Conservation (phyloP, 192 early-diverging fungal species). For the Podila epicladia region DNA sequence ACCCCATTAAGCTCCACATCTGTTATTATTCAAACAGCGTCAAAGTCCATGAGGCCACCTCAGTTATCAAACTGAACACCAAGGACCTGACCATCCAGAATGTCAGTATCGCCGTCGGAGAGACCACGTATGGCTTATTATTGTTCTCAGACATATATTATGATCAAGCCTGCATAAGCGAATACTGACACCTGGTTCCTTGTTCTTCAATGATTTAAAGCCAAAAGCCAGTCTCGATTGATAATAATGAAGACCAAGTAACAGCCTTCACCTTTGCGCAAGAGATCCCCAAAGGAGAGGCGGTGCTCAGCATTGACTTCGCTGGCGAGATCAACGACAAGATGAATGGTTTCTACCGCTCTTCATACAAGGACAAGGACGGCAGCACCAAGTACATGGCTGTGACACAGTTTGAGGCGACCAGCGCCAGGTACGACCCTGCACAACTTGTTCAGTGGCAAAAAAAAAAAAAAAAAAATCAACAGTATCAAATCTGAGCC, state of each 20-base stretch:
- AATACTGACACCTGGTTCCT: slow-evolving; percentile 52
- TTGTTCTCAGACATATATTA: not conserved
- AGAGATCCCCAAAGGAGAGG: slow-evolving; percentile 53
- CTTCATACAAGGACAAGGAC: slow-evolving; percentile 64
- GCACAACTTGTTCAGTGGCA: too few relatives aligned
- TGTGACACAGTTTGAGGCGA: slow-evolving; percentile 82
- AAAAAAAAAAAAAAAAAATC: too few relatives aligned
- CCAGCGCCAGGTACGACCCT: too few relatives aligned
- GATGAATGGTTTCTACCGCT: slow-evolving; percentile 88
- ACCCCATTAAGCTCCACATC: too few relatives aligned
- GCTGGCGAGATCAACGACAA: slow-evolving; percentile 60
- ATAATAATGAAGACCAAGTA: slow-evolving; percentile 46
- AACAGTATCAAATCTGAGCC: too few relatives aligned
- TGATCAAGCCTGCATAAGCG: slow-evolving; percentile 23
- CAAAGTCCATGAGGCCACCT: too few relatives aligned
- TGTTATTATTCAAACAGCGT: too few relatives aligned
- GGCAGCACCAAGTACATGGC: slow-evolving; percentile 67
- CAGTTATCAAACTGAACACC: too few relatives aligned
- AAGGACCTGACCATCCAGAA: not conserved
- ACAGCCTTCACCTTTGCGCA: slow-evolving; percentile 66
- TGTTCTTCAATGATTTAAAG: not conserved
- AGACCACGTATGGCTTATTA: not conserved
- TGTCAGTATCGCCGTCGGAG: not conserved
- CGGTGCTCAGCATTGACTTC: slow-evolving; percentile 36
- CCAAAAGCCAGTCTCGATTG: slow-evolving; percentile 13